A percentile compares a stretch with the other conserved stretches of the same genome.
phyloP scores from a whole-genome alignment of 768 basidiomycete genomes.

The Termitomyces sp. region DNA sequence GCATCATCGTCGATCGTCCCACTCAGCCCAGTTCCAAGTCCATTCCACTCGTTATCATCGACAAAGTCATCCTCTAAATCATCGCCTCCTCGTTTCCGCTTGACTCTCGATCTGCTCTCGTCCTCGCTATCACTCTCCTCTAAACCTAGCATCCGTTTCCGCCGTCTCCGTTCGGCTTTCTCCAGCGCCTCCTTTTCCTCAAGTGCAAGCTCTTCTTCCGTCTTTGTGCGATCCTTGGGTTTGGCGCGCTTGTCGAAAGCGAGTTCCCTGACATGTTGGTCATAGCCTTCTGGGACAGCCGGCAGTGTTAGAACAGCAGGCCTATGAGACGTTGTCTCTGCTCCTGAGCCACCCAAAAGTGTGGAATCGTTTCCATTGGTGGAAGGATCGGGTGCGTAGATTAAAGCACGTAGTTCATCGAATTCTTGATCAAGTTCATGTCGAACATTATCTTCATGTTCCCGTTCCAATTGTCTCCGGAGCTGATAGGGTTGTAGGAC shows the following conservation, averaged over 20 bases:
- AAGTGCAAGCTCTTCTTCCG: conserved; percentile 87
- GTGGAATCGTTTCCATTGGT: conserved; percentile 31
- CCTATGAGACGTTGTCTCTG: conserved; percentile 10
- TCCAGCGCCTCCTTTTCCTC: conserved; percentile 86
- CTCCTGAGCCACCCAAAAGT: conserved; percentile 20
- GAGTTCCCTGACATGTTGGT: conserved; percentile 86
- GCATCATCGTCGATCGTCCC: conserved; percentile 30
- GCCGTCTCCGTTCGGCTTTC: conserved; percentile 73
- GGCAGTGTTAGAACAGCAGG: conserved; percentile 15
- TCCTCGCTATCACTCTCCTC: conserved; percentile 64
- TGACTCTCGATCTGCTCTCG: conserved; percentile 35
- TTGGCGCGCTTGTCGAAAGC: conserved; percentile 92
- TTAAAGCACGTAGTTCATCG: conserved; percentile 67
- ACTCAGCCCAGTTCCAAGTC: conserved; percentile 35
- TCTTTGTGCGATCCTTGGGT: conserved; percentile 93
- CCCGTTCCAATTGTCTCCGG: conserved; percentile 81
- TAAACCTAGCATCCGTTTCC: conserved; percentile 82
- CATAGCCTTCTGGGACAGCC: conserved; percentile 62
- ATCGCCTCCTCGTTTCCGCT: conserved; percentile 68
- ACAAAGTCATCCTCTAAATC: conserved; percentile 89
- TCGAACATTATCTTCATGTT: conserved; percentile 80
- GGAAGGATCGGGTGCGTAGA: conserved; percentile 53
- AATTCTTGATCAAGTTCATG: conserved; percentile 88
- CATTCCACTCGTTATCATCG: conserved; percentile 34
- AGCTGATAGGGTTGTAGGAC: conserved; percentile 38